Evolutionary conservation across 2,329 filamentous ascomycete species (phyloP).

Genomic region (Aspergillus fumigatiaffinis): DNA sequence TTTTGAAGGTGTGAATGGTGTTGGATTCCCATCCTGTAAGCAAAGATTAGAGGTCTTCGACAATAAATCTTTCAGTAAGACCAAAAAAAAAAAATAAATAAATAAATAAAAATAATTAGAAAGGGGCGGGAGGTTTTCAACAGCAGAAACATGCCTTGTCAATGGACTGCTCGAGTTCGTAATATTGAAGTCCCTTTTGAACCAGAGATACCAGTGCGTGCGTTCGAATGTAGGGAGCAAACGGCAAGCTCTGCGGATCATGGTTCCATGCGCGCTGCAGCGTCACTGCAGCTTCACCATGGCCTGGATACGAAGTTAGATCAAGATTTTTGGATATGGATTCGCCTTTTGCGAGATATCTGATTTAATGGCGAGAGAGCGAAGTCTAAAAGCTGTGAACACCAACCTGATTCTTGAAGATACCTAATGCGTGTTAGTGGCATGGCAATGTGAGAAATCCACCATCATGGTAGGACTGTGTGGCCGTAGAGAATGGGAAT

Average conservation of each 20-base stretch:
- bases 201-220: conserved; percentile 59
- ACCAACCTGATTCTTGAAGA: conserved; percentile 53
- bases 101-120: too few relatives aligned
- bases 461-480: conserved; percentile 15
- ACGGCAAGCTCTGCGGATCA: conserved; percentile 58
- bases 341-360: not conserved
- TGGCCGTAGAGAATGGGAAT: conserved; percentile 1
- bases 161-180: conserved; percentile 48
- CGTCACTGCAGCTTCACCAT: conserved; percentile 57
- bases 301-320: conserved; percentile 39
- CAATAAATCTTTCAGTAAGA: not conserved
- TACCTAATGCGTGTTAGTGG: conserved; percentile 39
- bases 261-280: conserved; percentile 61
- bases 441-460: conserved; percentile 1
- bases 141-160: conserved; percentile 41
- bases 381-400: conserved; percentile 13
- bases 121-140: not conserved
- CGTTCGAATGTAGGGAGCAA: conserved; percentile 56
- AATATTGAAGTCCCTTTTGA: conserved; percentile 58
- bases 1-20: conserved; percentile 33
- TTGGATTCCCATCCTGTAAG: conserved; percentile 36
- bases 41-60: conserved; percentile 1
- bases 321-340: not conserved
- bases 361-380: not conserved
- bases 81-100: not conserved